These are phyloP conservation scores for Ascocoryne sarcoides DNA, from an alignment of 2,329 filamentous ascomycete genomes.

Conservation along the genomic window DNA sequence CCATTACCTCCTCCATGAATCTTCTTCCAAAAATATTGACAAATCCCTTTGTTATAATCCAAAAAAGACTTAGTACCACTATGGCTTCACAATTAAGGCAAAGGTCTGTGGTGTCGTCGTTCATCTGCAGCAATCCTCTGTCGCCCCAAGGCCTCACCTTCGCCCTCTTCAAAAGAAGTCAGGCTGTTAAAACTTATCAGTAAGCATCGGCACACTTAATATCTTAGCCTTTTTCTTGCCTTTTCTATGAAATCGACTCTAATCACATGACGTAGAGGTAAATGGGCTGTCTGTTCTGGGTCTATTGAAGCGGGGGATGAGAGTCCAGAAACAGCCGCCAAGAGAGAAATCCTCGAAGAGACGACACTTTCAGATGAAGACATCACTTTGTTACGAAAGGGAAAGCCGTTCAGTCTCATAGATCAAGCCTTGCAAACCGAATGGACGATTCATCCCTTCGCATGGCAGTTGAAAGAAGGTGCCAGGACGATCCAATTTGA, in stretches of 20 bases:
- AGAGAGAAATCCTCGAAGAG: slow-evolving; percentile 55
- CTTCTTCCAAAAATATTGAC: not conserved
- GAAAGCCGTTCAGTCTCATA: slow-evolving; percentile 48
- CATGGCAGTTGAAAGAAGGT: slow-evolving; percentile 40
- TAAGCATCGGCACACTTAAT: slow-evolving; percentile 28
- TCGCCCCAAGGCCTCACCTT: slow-evolving; percentile 34
- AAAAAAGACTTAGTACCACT: not conserved
- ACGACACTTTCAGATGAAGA: slow-evolving; percentile 40
- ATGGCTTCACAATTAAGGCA: not conserved
- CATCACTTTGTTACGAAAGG: slow-evolving; percentile 26
- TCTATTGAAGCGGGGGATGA: slow-evolving; percentile 46
- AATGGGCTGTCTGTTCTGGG: slow-evolving; percentile 54
- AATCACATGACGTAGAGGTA: slow-evolving; percentile 34
- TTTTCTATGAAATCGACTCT: too few species aligned
- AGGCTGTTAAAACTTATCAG: slow-evolving; percentile 51
- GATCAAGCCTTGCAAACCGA: slow-evolving; percentile 44
- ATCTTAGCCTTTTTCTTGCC: slow-evolving; percentile 1
- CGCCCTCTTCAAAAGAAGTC: slow-evolving; percentile 54
- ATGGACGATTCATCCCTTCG: slow-evolving; percentile 58
- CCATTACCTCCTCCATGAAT: not conserved
- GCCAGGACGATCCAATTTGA: slow-evolving; percentile 42
- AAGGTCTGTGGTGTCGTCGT: slow-evolving; percentile 32
- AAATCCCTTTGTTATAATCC: not conserved
- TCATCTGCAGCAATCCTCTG: slow-evolving; percentile 31
- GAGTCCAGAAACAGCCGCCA: slow-evolving; percentile 46